Evolutionary conservation across 116 monocot genomes (phyloP), one percentile per base, ranked within the genome.

Genomic region (Cymodocea nodosa): DNA sequence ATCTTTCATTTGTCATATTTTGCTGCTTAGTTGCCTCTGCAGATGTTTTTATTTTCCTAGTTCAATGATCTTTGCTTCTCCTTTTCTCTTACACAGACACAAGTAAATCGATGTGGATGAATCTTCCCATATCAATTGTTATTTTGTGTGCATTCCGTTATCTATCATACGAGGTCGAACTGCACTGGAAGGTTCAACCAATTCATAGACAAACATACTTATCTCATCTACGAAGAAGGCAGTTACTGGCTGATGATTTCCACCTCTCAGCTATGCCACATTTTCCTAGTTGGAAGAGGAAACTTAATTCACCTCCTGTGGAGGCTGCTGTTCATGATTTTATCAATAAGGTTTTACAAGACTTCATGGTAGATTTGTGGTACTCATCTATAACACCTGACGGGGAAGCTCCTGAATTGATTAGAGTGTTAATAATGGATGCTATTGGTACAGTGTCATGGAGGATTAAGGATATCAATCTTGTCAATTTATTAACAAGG

Each of bases 61-160:
- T 40, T 36, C 18, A 37, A 65, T 18, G 18, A 51, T n/a, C 49
- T 23, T 15, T 13, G 23, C 25, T 67, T n/a, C 22, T 66, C 30
- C 30, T 30, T 30, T 30, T 52, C 17, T 51, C 15, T 68, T 0
- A 66, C 18, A 39, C 82, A 98, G 97, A 98, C 70, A 98, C 97
- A 63, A 98, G 97, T 65, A 98, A 98, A 75, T 98, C 92, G 23
- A 91, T 98, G 92, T 98, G 85, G 97, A 84, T 66, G 58, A 98
- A 98, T 75, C 66, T 91, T 62, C 97, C 97, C 56, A 82, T 98
- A 62, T 81, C 97, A 78, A 58, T 89, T 70, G 82, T 98, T 19
- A 86, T 98, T 56, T 76, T 98, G 56, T 53, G 74, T 52, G 81
- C 71, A 56, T 70, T 91, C 17, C 88, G 89, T 2, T 89, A 82